Evolutionary conservation across 306 rosid genomes (phyloP).

Genomic region (Cucurbita moschata): DNA sequence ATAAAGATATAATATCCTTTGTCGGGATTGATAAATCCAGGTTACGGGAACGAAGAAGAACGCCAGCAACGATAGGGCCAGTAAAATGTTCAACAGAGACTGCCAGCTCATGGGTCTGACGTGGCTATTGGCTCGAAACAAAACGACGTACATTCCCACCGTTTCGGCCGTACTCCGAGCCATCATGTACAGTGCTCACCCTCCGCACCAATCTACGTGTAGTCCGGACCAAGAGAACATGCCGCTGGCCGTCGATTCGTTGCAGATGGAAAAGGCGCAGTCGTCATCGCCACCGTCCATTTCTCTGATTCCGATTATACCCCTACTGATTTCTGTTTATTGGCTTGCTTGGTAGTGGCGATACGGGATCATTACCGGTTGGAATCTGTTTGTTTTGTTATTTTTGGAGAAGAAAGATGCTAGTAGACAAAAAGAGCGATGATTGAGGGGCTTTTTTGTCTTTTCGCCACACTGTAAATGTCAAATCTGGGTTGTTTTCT

Average conservation of each 20-base stretch:
- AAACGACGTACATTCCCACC: conserved; percentile 86
- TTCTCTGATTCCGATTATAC: conserved; percentile 20
- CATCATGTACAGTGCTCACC: conserved; percentile 81
- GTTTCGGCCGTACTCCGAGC: conserved; percentile 94
- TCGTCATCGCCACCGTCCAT: conserved; percentile 18
- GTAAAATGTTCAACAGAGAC: conserved; percentile 73
- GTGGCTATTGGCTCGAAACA: conserved; percentile 75
- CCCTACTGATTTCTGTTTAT: conserved; percentile 22
- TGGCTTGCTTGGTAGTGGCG: conserved; percentile 12
- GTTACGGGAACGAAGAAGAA: conserved; percentile 28
- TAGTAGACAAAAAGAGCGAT: background rate
- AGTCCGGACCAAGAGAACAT: conserved; percentile 98
- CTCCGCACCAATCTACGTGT: conserved; percentile 60
- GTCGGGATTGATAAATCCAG: conserved; percentile 13
- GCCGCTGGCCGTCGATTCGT: conserved; percentile 95
- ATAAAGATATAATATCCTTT: background rate
- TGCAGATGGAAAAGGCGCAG: conserved; percentile 45
- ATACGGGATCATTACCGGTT: conserved; percentile 4
- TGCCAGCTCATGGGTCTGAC: conserved; percentile 98
- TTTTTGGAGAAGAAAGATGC: background rate
- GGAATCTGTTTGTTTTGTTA: background rate
- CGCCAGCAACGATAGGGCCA: conserved; percentile 37
- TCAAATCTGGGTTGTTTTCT: background rate
- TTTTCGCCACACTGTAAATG: conserved; percentile 5
- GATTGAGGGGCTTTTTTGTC: conserved; percentile 1